Evolutionary conservation across 2,329 filamentous ascomycete species (phyloP), one percentile per base, ranked within the genome.

Genomic region (Penicillium sp.): DNA sequence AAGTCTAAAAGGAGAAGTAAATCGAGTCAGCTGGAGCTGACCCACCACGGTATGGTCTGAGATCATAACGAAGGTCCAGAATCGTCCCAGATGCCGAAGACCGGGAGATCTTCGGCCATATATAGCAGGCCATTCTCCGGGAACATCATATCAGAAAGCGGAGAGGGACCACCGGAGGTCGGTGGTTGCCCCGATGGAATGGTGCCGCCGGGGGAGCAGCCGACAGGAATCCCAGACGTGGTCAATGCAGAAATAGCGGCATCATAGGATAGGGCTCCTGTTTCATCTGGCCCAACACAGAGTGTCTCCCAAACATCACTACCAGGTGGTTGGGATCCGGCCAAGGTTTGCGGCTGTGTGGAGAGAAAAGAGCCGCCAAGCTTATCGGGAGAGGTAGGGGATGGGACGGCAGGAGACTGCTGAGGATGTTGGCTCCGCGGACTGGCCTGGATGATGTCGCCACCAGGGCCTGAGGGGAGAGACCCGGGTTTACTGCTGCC

Each of bases 101-200:
- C 61, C 0, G 66, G 64, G 7, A 69, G 53, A 47, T 69, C 67
- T 28, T 70, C 67, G 0, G 67, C 67, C 63, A 68, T 67, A 30
- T 70, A 70, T 6, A 70, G 48, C 13, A 70, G 55, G 1, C 67
- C 67, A 36, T 68, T 69, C 4, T 69, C 67, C 0, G 67, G 62
- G 14, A 70, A 57, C 5, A 70, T 61, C 35, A 69, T 54, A 48
- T 69, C 67, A 3, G 67, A 70, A 3, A 68, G 53, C 1, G 67
- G 67, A 1, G 67, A 69, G 13, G 65, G 67, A 5, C 63, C 62
- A 9, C 55, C 56, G 5, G 57, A 55, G 0, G 51, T 51, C 1
- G 58, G 41, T 6, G 33, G 54, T 16, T 55, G 56, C 2, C 56
- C 57, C 2, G 58, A 39, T 6, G 63, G 61, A 35, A 66, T 61